phyloP scores from a whole-genome alignment of 2,329 filamentous ascomycete species.

The Pseudocercospora cruenta region DNA sequence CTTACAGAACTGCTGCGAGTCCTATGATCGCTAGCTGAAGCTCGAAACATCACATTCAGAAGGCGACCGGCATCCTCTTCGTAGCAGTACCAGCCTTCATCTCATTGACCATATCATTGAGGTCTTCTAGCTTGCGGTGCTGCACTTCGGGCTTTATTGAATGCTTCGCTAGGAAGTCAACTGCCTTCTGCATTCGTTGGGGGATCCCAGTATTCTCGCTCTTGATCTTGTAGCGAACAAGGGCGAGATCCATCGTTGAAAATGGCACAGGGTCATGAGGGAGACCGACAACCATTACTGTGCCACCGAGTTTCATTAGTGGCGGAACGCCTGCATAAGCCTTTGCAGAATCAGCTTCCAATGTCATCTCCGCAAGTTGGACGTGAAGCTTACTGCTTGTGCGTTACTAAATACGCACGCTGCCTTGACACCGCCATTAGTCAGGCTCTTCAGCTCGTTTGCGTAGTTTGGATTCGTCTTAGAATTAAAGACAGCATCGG shows the following conservation, averaged over 20 bases:
- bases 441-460: conserved; percentile 21
- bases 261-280: conserved; percentile 20
- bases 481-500: conserved; percentile 26
- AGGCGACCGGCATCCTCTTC: conserved; percentile 26
- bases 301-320: conserved; percentile 22
- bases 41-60: conserved; percentile 4
- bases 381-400: conserved; percentile 15
- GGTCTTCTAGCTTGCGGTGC: conserved; percentile 23
- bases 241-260: conserved; percentile 26
- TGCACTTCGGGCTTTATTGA: conserved; percentile 26
- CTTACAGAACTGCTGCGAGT: neutral
- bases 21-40: neutral
- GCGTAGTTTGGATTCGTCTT: conserved; percentile 18
- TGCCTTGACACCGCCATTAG: conserved; percentile 20
- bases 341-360: neutral
- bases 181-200: conserved; percentile 26
- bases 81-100: conserved; percentile 25
- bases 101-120: conserved; percentile 29
- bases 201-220: conserved; percentile 25
- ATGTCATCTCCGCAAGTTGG: neutral
- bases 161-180: conserved; percentile 25
- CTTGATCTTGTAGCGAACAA: conserved; percentile 26
- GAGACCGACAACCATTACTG: conserved; percentile 26
- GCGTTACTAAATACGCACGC: conserved; percentile 28
- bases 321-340: conserved; percentile 23